Conservation (phyloP, 352 stramenopile genomes). For the Phytophthora pistaciae region DNA sequence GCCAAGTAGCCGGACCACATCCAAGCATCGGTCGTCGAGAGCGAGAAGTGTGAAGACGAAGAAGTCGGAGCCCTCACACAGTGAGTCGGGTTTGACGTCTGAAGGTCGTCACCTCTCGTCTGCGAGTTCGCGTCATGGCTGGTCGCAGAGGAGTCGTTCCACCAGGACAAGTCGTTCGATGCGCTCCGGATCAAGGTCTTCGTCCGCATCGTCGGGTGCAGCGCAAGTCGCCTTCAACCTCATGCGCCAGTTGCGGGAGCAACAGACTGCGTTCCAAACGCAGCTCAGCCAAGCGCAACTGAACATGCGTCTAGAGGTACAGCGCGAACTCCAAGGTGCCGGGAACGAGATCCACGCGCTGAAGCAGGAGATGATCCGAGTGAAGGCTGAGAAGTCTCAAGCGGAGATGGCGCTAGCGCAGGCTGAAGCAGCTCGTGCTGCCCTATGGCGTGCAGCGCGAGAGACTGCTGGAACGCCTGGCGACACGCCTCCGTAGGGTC, state of each 20-base stretch:
- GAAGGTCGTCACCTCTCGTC: background rate
- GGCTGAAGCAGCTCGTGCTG: background rate
- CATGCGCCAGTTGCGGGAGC: background rate
- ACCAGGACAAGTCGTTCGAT: background rate
- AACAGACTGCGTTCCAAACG: background rate
- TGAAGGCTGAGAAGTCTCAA: background rate
- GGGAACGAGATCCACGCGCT: too few relatives aligned
- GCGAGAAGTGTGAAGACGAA: background rate
- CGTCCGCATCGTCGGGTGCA: too few relatives aligned
- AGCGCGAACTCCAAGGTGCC: background rate
- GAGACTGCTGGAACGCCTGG: too few relatives aligned
- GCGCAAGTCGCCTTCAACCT: background rate
- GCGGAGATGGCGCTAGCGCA: background rate
- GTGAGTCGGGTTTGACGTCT: background rate
- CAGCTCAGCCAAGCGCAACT: background rate
- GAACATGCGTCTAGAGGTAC: background rate
- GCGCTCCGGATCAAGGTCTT: background rate
- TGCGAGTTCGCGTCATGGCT: background rate
- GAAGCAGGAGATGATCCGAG: background rate
- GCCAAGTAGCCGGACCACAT: background rate
- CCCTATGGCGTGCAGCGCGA: too few relatives aligned
- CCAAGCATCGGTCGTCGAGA: constrained; percentile 1
- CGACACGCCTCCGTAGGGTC: too few relatives aligned
- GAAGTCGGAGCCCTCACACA: background rate
- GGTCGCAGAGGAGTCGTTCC: background rate